Evolutionary conservation across 257 asterid genomes (phyloP), one percentile per base, ranked within the genome.

Genomic region (Przewalskia tangutica): DNA sequence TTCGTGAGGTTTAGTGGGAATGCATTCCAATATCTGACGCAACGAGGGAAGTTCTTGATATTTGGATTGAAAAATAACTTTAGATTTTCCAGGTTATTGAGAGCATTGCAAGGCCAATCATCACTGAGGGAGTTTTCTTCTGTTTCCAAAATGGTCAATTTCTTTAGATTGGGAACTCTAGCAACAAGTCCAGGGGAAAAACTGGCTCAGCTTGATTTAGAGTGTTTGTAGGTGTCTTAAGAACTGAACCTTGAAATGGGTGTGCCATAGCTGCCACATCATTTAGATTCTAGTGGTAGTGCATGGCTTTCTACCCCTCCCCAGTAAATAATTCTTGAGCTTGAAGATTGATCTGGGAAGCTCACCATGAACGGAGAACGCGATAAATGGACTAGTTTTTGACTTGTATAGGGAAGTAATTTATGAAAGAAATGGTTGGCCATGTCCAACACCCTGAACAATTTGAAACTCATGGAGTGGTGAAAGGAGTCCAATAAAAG

Each of bases 391-490:
- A 86, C 17, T 38, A 84, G 77, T 32, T 44, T 3, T 67, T n/a
- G 18, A 86, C 65, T 80, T 54, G 60, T 51, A 64, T 12, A 1
- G 87, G 84, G 58, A 86, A 84, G 50, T 71, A 46, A 36, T 79
- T 77, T 34, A 82, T 23, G 60, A 56, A 66, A 60, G 64, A 75
- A 51, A 82, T 58, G 34, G 32, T 58, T 18, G 27, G 65, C 42
- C 2, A 86, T 38, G 27, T 84, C 87, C 62, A 86, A 77, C 14
- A 84, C 77, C 81, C 86, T 86, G 8, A 84, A 73, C 85, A 84
- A 78, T 70, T 71, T 79, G 82, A 84, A 1, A 27, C 32, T 27
- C 32, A 27, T 27, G 32, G 32, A 27, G 32, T 27, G 58, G 17
- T 12, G 58, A 53, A 53, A 53, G 58, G 58, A 53, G n/a, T 53